These are phyloP conservation scores for Hymenoscyphus occultus DNA, from an alignment of 2,329 filamentous ascomycete genomes.

Conservation along the genomic window DNA sequence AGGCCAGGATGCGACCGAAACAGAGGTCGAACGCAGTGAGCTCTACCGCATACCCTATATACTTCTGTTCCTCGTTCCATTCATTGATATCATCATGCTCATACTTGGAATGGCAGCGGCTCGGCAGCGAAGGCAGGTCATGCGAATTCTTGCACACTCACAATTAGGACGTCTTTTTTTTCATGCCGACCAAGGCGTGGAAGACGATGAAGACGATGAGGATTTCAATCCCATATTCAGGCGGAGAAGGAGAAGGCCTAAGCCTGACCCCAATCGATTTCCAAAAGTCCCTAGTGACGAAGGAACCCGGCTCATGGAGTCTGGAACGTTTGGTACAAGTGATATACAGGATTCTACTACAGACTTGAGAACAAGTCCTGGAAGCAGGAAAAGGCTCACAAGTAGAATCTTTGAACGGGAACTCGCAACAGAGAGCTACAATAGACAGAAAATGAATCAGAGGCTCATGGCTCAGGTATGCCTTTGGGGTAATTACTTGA, in stretches of 20 bases:
- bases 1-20: constrained; percentile 32
- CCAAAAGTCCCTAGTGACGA: constrained; percentile 81
- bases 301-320: constrained; percentile 75
- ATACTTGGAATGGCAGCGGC: constrained; percentile 30
- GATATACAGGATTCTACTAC: constrained; percentile 51
- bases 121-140: constrained; percentile 23
- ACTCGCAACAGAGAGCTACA: constrained; percentile 64
- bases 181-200: constrained; percentile 21
- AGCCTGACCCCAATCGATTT: constrained; percentile 58
- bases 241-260: constrained; percentile 42
- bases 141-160: constrained; percentile 27
- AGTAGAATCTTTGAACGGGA: constrained; percentile 77
- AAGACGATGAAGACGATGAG: constrained; percentile 27
- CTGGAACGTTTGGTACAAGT: constrained; percentile 74
- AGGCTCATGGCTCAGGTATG: constrained; percentile 65
- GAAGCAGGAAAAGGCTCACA: constrained; percentile 55
- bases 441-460: constrained; percentile 58
- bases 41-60: constrained; percentile 21
- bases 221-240: constrained; percentile 41
- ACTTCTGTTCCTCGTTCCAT: background rate
- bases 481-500: background rate
- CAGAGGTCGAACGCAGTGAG: constrained; percentile 37
- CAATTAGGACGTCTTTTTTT: constrained; percentile 26
- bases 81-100: constrained; percentile 29
- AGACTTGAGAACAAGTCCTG: constrained; percentile 42